These are phyloP conservation scores for Protomyces gravidus DNA, from an alignment of 1,139 yeast species.

Conservation along the genomic window DNA sequence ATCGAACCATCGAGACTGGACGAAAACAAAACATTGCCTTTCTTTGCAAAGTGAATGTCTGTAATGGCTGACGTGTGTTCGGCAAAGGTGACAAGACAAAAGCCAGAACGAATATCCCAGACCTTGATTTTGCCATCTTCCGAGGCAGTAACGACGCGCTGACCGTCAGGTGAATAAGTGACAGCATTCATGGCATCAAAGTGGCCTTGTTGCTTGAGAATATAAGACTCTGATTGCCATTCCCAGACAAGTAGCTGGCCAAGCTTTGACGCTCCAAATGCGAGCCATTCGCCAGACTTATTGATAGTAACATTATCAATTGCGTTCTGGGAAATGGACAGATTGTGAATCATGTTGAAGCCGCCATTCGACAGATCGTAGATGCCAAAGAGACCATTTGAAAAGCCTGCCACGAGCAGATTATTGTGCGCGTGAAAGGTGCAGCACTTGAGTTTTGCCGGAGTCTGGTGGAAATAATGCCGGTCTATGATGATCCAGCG, in stretches of 20 bases:
- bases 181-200: constrained; percentile 82
- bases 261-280: constrained; percentile 81
- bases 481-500: constrained; percentile 81
- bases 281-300: constrained; percentile 90
- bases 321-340: constrained; percentile 88
- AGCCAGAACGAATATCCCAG: constrained; percentile 93
- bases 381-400: constrained; percentile 85
- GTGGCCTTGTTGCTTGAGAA: constrained; percentile 94
- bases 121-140: constrained; percentile 96
- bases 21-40: constrained; percentile 85
- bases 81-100: constrained; percentile 83
- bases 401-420: constrained; percentile 81
- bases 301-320: constrained; percentile 79
- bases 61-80: constrained; percentile 91
- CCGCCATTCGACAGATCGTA: constrained; percentile 69
- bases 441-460: constrained; percentile 69
- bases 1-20: constrained; percentile 94
- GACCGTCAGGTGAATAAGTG: constrained; percentile 91
- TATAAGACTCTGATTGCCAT: constrained; percentile 97
- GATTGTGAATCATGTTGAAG: constrained; percentile 72
- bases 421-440: constrained; percentile 72
- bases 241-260: constrained; percentile 97
- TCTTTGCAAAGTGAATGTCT: constrained; percentile 75
- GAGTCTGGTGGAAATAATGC: constrained; percentile 63
- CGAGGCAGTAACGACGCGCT: constrained; percentile 84